Evolutionary conservation across 73 alveolate genomes (phyloP), one percentile per base, ranked within the genome.

Genomic region (Halteria grandinella): DNA sequence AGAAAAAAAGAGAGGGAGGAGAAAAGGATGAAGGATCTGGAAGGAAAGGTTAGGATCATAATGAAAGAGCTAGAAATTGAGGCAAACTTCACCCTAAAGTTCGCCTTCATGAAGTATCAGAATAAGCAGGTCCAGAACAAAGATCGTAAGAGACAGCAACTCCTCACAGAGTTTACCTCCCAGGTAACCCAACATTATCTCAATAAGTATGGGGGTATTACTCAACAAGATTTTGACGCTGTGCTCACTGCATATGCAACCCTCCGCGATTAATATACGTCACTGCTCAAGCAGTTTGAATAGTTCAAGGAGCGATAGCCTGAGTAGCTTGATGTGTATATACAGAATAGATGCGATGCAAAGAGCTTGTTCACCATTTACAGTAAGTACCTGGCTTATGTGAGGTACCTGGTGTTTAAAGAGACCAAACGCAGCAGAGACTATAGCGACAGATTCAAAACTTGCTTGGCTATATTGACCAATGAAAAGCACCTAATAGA

Each of bases 291-390:
- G 40, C 24, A 60, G 23, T 60, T 60, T 60, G 77, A 60, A 10
- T 1, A n/a, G 18, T 60, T 36, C 41, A 60, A 60, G 28, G 77
- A 60, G 25, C 20, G 31, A 60, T 40, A 60, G 43, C 77, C 77
- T 14, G 77, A 60, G 24, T 44, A 36, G 1, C 14, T 60, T 15
- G 77, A 60, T 29, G 43, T 60, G 8, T 60, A 15, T 31, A 33
- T 60, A 21, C 14, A 43, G 7, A 60, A n/a, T n/a, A n/a, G 23
- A 17, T 60, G 37, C 24, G 43, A 60, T 60, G 3, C 49, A 15
- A 48, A 44, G 11, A 60, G 58, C 24, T 40, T 60, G 77, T 40
- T 40, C n/a, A 60, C 58, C 4, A 60, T 60, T 3, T 60, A 60
- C 21, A 60, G 43, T 28, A 60, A 60, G 41, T 60, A 60, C 24